phyloP scores from a whole-genome alignment of 345 rosid genomes.

The Stellera chamaejasme region DNA sequence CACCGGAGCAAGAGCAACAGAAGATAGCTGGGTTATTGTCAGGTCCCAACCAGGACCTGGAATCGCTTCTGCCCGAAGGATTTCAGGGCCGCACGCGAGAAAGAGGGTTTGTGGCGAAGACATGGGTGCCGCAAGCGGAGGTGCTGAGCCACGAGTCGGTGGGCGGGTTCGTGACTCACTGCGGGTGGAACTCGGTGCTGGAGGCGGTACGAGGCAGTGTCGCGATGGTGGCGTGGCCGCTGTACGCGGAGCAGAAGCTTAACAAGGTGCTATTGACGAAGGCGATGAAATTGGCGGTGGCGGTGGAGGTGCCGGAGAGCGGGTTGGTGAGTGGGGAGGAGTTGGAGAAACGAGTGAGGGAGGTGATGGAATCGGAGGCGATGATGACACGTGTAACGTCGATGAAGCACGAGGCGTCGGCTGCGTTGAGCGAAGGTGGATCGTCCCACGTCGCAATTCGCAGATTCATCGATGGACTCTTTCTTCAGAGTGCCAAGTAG shows the following conservation, averaged over 20 bases:
- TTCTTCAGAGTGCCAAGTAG: too few relatives aligned
- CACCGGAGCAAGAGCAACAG: not conserved
- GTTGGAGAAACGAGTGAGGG: conserved; percentile 22
- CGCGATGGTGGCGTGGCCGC: conserved; percentile 45
- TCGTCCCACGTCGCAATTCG: conserved; percentile 2
- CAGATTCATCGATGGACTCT: too few relatives aligned
- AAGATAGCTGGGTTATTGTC: too few relatives aligned
- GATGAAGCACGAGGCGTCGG: conserved; percentile 6
- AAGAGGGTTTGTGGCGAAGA: conserved; percentile 15
- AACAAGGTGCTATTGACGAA: conserved; percentile 17
- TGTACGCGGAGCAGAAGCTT: conserved; percentile 32
- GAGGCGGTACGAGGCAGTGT: conserved; percentile 32
- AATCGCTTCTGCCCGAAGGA: conserved; percentile 26
- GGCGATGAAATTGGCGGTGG: conserved; percentile 20
- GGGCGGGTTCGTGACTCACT: conserved; percentile 30
- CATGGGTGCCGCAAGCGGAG: conserved; percentile 26
- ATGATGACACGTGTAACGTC: conserved; percentile 9
- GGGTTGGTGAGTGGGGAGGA: conserved; percentile 21
- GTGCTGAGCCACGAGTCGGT: conserved; percentile 21
- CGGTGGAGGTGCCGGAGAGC: conserved; percentile 9
- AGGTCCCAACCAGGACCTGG: not conserved
- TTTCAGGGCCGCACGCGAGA: conserved; percentile 26
- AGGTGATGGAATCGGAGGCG: conserved; percentile 21
- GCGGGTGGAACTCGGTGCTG: conserved; percentile 31
- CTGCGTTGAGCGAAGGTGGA: conserved; percentile 15